These are phyloP conservation scores for Xylaria nigripes DNA, from an alignment of 495 filamentous ascomycete genomes.

Conservation along the genomic window DNA sequence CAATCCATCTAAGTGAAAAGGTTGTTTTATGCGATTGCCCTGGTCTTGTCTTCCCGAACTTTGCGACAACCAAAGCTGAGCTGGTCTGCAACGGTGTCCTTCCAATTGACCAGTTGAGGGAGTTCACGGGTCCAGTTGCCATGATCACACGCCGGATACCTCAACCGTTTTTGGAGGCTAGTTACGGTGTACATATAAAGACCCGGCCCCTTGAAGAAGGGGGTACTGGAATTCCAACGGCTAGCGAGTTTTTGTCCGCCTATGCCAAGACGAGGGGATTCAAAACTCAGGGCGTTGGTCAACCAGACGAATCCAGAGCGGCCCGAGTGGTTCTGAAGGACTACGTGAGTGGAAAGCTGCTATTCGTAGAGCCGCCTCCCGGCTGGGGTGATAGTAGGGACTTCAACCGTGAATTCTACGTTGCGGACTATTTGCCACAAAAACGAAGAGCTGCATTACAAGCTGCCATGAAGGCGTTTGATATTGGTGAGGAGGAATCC, in stretches of 20 bases:
- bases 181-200: constrained; percentile 86
- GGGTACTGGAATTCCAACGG: constrained; percentile 81
- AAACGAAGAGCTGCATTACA: constrained; percentile 57
- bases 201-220: constrained; percentile 85
- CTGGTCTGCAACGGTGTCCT: constrained; percentile 93
- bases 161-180: constrained; percentile 77
- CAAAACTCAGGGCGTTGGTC: constrained; percentile 74
- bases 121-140: constrained; percentile 80
- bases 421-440: constrained; percentile 64
- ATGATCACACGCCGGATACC: constrained; percentile 89
- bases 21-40: constrained; percentile 97
- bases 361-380: constrained; percentile 86
- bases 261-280: constrained; percentile 88
- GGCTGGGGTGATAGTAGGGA: constrained; percentile 57
- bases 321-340: constrained; percentile 91
- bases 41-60: constrained; percentile 97
- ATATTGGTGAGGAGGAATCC: constrained; percentile 34
- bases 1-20: constrained; percentile 80
- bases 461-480: constrained; percentile 36
- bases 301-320: constrained; percentile 88
- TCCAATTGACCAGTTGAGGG: constrained; percentile 93
- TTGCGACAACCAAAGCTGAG: constrained; percentile 92
- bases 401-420: constrained; percentile 89
- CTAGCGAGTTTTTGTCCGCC: constrained; percentile 75
- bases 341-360: constrained; percentile 91